Base-by-base conservation (phyloP, 2,329 filamentous ascomycete species). In the Penicillium vulpinum region DNA sequence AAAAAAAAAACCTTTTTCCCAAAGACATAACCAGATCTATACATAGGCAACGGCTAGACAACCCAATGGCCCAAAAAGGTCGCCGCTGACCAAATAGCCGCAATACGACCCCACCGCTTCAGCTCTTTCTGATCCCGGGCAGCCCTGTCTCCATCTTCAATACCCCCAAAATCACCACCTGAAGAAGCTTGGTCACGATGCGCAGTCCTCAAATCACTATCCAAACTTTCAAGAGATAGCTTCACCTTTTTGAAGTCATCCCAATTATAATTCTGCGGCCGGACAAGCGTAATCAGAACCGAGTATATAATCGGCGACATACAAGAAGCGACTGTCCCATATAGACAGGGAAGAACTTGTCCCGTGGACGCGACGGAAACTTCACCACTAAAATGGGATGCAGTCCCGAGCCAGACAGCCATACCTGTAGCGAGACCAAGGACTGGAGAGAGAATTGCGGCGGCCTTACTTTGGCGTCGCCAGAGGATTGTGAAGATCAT, bases 11-110 rank as follows among this genome's bases (percentile, higher is more conserved):
- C 74, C 57, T 67, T 67, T 53, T 78, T 77, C 2, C 71, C 70
- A 59, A 83, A 83, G 0, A 83, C 68, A 54, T 83, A 83, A 9
- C 76, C 74, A 0, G 79, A 75, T 0, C 76, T 81, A 60, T 83
- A 83, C 80, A 83, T 84, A 0, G 81, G 81, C 43, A 83, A 68
- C 0, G 81, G 81, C 80, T 81, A 84, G 2, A 83, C 57, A 1
- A 83, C 79, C 80, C 79, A 82, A 51, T 83, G 80, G 0, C 81
- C 81, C 1, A 83, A 54, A 51, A 83, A 83, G 0, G 81, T 83
- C 0, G 79, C 80, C 0, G 73, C 59, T 0, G 80, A 73, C 81
- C 80, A 81, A 8, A 75, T 68, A 1, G 77, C 73, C 0, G 78
- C 78, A 47, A 80, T 77, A 0, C 70, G 70, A 1, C 75, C 75